phyloP scores from a whole-genome alignment of 306 rosid species.

The Cucurbita moschata region DNA sequence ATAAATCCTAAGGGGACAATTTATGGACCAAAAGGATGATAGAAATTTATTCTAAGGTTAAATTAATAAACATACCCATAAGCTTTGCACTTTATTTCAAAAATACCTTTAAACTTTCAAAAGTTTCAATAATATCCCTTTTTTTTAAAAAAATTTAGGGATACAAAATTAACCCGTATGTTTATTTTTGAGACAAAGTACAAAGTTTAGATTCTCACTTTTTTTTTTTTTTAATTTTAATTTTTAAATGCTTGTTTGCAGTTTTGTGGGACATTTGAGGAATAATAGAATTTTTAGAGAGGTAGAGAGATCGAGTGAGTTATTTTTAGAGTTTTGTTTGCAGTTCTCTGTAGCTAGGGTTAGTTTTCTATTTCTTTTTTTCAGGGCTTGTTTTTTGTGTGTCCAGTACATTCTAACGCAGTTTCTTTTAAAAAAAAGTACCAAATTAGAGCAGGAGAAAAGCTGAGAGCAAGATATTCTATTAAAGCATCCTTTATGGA shows the following conservation, averaged over 20 bases:
- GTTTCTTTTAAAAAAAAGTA: too few relatives aligned
- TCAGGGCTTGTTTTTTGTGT: not conserved
- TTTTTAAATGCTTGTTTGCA: not conserved
- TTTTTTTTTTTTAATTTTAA: too few relatives aligned
- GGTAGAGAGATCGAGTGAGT: not conserved
- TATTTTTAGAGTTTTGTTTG: too few relatives aligned
- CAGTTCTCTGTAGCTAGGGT: not conserved
- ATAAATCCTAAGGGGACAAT: not conserved
- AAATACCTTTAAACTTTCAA: too few relatives aligned
- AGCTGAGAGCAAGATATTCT: not conserved
- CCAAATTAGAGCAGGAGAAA: not conserved
- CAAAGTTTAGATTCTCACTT: too few relatives aligned
- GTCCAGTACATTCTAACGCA: not conserved
- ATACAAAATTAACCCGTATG: too few relatives aligned
- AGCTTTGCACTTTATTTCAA: too few relatives aligned
- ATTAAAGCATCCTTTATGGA: not conserved
- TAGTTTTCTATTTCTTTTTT: not conserved
- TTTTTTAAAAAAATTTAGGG: too few relatives aligned
- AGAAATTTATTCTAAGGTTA: not conserved
- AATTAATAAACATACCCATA: too few relatives aligned
- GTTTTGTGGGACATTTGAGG: not conserved
- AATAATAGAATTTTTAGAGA: not conserved
- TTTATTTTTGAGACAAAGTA: too few relatives aligned
- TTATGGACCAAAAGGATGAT: not conserved
- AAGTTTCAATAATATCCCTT: too few relatives aligned